These are phyloP conservation scores for Sclerotinia glacialis DNA, from an alignment of 2,329 filamentous ascomycete genomes.

Conservation along the genomic window DNA sequence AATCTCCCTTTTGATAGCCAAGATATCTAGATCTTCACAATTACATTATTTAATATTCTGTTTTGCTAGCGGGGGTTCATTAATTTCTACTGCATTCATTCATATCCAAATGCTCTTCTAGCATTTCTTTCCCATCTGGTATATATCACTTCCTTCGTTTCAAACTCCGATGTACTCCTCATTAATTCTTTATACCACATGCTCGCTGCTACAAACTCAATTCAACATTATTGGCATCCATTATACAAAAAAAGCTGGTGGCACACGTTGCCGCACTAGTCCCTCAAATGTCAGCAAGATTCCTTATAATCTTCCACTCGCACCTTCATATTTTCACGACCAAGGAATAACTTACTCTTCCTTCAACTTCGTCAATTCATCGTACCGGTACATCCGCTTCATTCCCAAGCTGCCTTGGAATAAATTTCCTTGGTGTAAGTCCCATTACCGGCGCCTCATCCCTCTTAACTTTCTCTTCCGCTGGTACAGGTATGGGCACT, in stretches of 20 bases:
- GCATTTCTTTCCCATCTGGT: neutral
- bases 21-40: neutral
- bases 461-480: neutral
- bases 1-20: neutral
- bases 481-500: constrained; percentile 7
- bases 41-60: neutral
- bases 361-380: neutral
- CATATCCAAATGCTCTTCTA: neutral
- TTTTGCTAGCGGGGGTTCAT: neutral
- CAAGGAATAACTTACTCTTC: constrained; percentile 4
- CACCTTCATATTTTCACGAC: neutral
- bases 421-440: neutral
- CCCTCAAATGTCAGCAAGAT: neutral
- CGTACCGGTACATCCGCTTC: neutral
- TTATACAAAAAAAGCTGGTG: neutral
- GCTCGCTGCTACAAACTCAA: neutral
- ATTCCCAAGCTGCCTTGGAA: neutral
- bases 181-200: neutral
- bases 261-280: neutral
- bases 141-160: neutral
- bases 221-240: neutral
- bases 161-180: constrained; percentile 1
- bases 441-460: neutral
- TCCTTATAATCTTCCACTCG: neutral
- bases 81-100: neutral